Base-by-base conservation (phyloP, 495 filamentous ascomycete species). In the Trichoderma reesei region DNA sequence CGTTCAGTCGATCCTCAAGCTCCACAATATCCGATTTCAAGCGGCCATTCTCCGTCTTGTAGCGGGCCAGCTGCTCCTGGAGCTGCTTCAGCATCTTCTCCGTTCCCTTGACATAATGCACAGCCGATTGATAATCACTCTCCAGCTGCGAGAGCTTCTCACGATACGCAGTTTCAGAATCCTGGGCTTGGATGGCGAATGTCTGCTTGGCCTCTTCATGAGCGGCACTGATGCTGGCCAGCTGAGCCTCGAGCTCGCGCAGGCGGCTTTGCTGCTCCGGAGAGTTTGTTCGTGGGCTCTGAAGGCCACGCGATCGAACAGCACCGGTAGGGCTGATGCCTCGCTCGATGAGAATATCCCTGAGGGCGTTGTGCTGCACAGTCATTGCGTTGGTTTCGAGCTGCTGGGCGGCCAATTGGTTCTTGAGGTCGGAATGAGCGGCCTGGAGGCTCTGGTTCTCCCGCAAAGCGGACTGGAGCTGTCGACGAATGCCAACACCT, bases 11-110 rank as follows among this genome's bases (percentile, higher is more conserved):
- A 63, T 83, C 80, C 31, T 80, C 80, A 33, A 81, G 69, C 65
- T 85, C 79, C 36, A 89, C 83, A 36, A 97, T 75, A 67, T 96
- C 89, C 41, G 85, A 84, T 72, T 95, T 91, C 41, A 97, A 73
- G 64, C 87, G 87, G n/a, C 79, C 78, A 68, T 96, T 96, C 59
- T 92, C 86, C 44, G 84, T 76, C 80, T 96, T 97, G 73, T 92
- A 92, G 41, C 92, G 90, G 42, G 86, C 79, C 13, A 98, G 80
- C 74, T 98, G 94, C 67, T 96, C 91, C 79, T 98, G 98, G 86
- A 98, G 96, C 69, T 92, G 92, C 75, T 93, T 92, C 33, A 98
- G 81, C 90, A 99, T 96, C 82, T 96, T 97, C 76, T 99, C 95
- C 1, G 93, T 97, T 46, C 94, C 95, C 71, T 96, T 95, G 67